Conservation (phyloP, 2,329 filamentous ascomycete genomes). For the Penicillium corylophilum region DNA sequence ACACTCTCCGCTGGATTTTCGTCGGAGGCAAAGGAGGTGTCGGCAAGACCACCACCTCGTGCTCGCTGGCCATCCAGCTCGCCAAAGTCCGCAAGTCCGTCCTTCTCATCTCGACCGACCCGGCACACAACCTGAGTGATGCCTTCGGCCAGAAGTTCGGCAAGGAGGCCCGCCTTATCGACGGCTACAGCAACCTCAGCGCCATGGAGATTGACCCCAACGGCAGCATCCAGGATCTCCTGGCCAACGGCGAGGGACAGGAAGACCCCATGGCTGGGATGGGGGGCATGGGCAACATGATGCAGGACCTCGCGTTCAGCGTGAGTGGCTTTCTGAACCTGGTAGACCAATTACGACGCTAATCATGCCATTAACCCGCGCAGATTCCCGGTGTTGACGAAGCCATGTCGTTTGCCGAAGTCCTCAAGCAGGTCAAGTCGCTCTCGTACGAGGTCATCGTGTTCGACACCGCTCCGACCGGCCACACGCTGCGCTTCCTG, state of each 20-base stretch:
- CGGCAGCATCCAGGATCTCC: conserved; percentile 91
- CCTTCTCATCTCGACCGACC: conserved; percentile 96
- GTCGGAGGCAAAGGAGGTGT: conserved; percentile 98
- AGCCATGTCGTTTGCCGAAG: conserved; percentile 99
- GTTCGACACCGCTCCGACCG: conserved; percentile 97
- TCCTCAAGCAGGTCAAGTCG: conserved; percentile 98
- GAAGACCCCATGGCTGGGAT: conserved; percentile 67
- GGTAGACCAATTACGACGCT: neutral
- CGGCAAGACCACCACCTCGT: conserved; percentile 98
- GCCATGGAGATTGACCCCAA: conserved; percentile 99
- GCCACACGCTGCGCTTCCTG: conserved; percentile 96
- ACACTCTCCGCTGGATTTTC: conserved; percentile 96
- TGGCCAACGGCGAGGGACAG: conserved; percentile 71
- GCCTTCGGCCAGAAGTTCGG: conserved; percentile 99
- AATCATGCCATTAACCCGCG: neutral
- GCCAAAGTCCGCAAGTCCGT: conserved; percentile 93
- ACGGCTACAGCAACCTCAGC: conserved; percentile 89
- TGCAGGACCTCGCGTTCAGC: conserved; percentile 96
- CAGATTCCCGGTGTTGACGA: conserved; percentile 98
- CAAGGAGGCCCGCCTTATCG: conserved; percentile 90
- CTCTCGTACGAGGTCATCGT: conserved; percentile 98
- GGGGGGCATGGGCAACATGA: conserved; percentile 84
- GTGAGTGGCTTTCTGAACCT: conserved; percentile 46
- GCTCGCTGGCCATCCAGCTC: conserved; percentile 96
- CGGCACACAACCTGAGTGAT: conserved; percentile 95